These are phyloP conservation scores for Hura crepitans DNA, from an alignment of 441 rosid genomes.

Conservation along the genomic window DNA sequence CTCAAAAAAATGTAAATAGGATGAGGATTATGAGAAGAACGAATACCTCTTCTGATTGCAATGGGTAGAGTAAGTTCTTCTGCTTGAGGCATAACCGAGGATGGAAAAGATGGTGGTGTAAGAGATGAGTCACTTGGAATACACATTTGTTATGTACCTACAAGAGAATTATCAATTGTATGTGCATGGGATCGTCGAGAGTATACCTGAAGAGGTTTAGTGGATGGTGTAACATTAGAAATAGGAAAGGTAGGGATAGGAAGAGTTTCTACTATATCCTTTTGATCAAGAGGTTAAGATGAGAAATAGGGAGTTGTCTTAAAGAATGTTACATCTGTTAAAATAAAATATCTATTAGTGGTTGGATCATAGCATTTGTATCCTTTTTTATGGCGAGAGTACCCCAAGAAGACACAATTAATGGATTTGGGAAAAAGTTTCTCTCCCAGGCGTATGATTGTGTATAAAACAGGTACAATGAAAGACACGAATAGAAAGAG, in stretches of 20 bases:
- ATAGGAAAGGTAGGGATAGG: not conserved
- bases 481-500: too few relatives aligned
- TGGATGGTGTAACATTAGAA: not conserved
- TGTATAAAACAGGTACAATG: too few relatives aligned
- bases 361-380: not conserved
- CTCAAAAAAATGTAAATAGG: not conserved
- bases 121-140: not conserved
- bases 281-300: too few relatives aligned
- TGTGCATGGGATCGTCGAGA: not conserved
- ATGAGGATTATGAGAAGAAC: not conserved
- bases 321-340: not conserved
- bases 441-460: too few relatives aligned
- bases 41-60: not conserved
- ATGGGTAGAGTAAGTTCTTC: not conserved
- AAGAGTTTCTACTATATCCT: not conserved
- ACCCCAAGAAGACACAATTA: too few relatives aligned
- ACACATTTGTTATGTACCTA: not conserved
- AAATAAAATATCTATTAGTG: not conserved
- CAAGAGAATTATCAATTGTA: not conserved
- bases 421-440: too few relatives aligned
- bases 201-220: not conserved
- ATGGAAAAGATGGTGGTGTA: not conserved
- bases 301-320: not conserved
- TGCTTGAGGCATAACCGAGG: not conserved
- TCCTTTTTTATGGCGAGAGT: too few relatives aligned